Percentiles rank a stretch among this genome's conserved stretches.
These are phyloP conservation scores for Monosporascus ibericus DNA, from an alignment of 2,329 filamentous ascomycete genomes.

Conservation along the genomic window DNA sequence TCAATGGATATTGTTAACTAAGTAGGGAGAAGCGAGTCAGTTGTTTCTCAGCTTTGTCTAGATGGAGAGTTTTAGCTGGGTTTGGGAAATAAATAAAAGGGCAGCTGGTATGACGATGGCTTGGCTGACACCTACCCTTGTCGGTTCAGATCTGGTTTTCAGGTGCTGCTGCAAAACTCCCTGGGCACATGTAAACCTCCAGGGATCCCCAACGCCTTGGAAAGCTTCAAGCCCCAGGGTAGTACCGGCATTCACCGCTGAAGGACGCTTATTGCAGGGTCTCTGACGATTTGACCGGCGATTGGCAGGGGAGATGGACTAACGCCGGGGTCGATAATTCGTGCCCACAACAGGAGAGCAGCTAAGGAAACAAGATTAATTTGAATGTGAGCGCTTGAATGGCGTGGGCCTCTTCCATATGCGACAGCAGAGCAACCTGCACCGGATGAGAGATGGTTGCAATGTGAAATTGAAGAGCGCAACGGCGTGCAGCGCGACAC, in stretches of 20 bases:
- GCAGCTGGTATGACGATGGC: neutral
- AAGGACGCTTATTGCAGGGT: neutral
- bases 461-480: too few species aligned
- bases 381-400: neutral
- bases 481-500: too few species aligned
- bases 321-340: neutral
- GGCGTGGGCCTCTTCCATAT: neutral
- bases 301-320: too few species aligned
- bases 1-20: too few species aligned
- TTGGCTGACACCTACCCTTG: conserved; percentile 11
- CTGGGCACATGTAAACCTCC: neutral
- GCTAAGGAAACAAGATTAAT: neutral
- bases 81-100: neutral
- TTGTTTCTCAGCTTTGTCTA: too few species aligned
- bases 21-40: too few species aligned
- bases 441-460: too few species aligned
- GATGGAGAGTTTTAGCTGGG: too few species aligned
- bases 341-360: neutral
- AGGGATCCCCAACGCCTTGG: neutral
- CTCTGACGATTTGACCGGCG: too few species aligned
- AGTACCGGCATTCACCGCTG: neutral
- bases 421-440: too few species aligned
- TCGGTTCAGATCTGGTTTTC: conserved; percentile 5
- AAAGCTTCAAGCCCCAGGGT: neutral
- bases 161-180: neutral